Base-by-base conservation (phyloP, 257 asterid species). In the Nicotiana undulata region DNA sequence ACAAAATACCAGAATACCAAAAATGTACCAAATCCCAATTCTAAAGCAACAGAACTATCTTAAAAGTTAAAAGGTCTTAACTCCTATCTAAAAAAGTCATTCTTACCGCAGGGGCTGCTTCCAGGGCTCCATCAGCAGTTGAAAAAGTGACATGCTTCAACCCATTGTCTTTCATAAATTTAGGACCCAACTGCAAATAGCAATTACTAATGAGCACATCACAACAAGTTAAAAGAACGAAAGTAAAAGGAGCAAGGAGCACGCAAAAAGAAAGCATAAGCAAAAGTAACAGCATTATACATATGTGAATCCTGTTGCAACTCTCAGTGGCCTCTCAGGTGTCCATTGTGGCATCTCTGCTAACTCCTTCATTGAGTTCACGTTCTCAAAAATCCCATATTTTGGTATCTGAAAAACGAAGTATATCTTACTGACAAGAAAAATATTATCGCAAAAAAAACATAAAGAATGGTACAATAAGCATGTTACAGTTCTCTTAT, bases 51-150 rank as follows among this genome's bases (percentile, higher is more conserved):
- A 51, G 5, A 13, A 13, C 56, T 15, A 51, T 51, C 56, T 51
- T 51, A 51, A 51, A 51, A 51, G 16, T 51, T 51, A 51, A 12
- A 51, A 51, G 56, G 56, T 51, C 56, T 51, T 51, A 51, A 51
- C 56, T 51, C 56, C 11, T 51, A 51, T 51, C 56, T 3, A 51
- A 6, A 13, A 4, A 51, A 51, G 18, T 51, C 13, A 51, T 51
- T 51, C 56, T 51, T 51, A 51, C 78, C 60, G 78, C 78, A 55
- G 99, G 98, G 85, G 99, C 99, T 80, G 99, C 98, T 88, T 95
- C 99, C 75, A 93, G 88, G 84, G 99, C 99, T 82, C 99, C 99
- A 84, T 95, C 98, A 79, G 99, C 99, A 81, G 96, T 90, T 88
- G 99, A 95, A 87, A 95, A 95, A 1, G 87, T 83, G 70, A 91